Percentiles rank a stretch among this genome's conserved stretches.
phyloP scores from a whole-genome alignment of 2,329 filamentous ascomycete species.

The Sporothrix sp. region DNA sequence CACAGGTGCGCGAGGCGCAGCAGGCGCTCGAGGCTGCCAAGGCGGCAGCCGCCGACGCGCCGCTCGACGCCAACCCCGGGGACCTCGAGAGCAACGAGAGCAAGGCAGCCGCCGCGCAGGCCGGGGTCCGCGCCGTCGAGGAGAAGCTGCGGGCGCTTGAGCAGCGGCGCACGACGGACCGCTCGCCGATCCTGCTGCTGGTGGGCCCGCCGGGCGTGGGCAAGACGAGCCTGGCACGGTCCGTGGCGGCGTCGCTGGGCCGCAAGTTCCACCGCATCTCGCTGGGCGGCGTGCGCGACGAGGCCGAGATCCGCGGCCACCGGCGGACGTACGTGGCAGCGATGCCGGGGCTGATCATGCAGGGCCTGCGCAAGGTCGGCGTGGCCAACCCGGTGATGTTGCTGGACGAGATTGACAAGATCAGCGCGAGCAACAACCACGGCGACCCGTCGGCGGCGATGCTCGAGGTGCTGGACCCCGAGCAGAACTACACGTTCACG shows the following conservation, averaged over 20 bases:
- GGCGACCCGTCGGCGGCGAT: constrained; percentile 95
- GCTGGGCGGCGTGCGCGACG: constrained; percentile 87
- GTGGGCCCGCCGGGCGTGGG: constrained; percentile 90
- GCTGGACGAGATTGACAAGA: constrained; percentile 96
- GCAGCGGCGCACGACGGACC: constrained; percentile 80
- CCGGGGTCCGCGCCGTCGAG: constrained; percentile 34
- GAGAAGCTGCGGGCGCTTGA: constrained; percentile 67
- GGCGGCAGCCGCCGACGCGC: constrained; percentile 26
- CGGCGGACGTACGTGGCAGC: constrained; percentile 93
- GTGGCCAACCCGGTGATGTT: constrained; percentile 93
- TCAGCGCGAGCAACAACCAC: constrained; percentile 82
- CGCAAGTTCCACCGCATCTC: constrained; percentile 97
- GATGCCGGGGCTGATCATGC: constrained; percentile 95
- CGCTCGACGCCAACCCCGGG: constrained; percentile 14
- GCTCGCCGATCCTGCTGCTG: constrained; percentile 88
- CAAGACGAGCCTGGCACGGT: constrained; percentile 91
- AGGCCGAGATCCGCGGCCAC: constrained; percentile 93
- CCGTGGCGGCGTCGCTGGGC: constrained; percentile 81
- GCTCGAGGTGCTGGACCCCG: constrained; percentile 94
- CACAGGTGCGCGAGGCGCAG: constrained; percentile 61
- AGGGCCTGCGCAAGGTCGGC: constrained; percentile 87
- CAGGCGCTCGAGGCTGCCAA: constrained; percentile 42
- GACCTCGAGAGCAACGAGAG: constrained; percentile 12
- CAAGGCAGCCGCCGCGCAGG: constrained; percentile 14
- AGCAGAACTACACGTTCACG: constrained; percentile 90